Evolutionary conservation across 2,329 filamentous ascomycete species (phyloP).

Genomic region (Pyrenochaeta sp.): DNA sequence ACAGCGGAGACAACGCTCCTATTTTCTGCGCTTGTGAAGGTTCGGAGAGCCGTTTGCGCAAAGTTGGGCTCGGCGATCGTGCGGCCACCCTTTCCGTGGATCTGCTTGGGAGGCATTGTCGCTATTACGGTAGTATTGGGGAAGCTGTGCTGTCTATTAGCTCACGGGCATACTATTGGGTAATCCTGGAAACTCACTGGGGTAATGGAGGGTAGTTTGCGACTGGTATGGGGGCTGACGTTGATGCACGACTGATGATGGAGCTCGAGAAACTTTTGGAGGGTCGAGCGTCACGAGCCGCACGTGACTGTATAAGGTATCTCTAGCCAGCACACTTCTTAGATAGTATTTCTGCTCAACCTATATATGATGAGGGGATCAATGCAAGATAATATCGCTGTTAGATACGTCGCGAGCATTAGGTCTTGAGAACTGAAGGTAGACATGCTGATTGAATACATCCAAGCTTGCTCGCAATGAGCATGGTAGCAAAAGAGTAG

Average conservation of each 20-base stretch:
- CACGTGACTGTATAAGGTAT: constrained; percentile 1
- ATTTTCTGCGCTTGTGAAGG: constrained; percentile 59
- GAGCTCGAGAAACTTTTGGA: constrained; percentile 35
- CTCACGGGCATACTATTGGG: not conserved
- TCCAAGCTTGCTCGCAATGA: too few relatives aligned
- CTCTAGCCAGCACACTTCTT: too few relatives aligned
- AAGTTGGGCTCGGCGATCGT: constrained; percentile 49
- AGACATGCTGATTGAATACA: too few relatives aligned
- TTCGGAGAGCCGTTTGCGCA: constrained; percentile 50
- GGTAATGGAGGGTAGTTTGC: constrained; percentile 2
- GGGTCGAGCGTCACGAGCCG: constrained; percentile 17
- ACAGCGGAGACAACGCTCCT: constrained; percentile 58
- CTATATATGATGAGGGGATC: too few relatives aligned
- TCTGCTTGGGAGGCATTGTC: constrained; percentile 43
- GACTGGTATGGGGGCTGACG: constrained; percentile 2
- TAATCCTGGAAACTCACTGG: constrained; percentile 9
- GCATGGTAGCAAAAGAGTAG: too few relatives aligned
- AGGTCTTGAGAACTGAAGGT: too few relatives aligned
- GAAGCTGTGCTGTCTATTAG: constrained; percentile 4
- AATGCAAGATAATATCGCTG: too few relatives aligned
- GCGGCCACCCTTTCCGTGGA: constrained; percentile 37
- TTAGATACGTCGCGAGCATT: too few relatives aligned
- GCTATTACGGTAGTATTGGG: not conserved
- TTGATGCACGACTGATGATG: constrained; percentile 26
- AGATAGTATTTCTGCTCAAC: too few relatives aligned